Base-by-base conservation (phyloP, 805 yeast species). In the Kuraishia ogatae region DNA sequence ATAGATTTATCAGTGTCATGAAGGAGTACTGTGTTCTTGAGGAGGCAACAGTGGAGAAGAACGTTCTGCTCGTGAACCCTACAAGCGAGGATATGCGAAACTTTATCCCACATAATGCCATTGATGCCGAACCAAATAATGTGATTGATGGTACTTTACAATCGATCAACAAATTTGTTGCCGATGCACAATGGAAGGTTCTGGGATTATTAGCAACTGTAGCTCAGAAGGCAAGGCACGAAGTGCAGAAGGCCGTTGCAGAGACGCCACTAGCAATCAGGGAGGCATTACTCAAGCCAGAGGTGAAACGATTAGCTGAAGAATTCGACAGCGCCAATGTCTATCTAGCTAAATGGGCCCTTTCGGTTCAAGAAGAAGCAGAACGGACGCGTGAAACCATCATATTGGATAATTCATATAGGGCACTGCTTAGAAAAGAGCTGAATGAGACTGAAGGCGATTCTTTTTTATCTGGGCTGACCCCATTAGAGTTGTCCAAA, bases 341-440 rank as follows among this genome's bases (percentile, higher is more conserved):
- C 2, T 93, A 90, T 67, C 74, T 93, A 57, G 98, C 98, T 3
- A 92, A 91, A 71, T 94, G 98, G 98, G 97, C 98, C 0, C 79
- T 89, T 61, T 89, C 89, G 28, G 94, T 94, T 10, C 94, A 93
- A 62, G 92, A 91, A 62, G 96, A 93, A 67, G 94, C 97, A 1
- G 91, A 83, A 60, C 79, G 81, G 55, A 76, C 80, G 57, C 70
- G 81, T 57, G 73, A 74, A 55, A 73, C 74, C 62, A 73, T 78
- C 62, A 73, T 84, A 39, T 74, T 84, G 55, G 84, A 83, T 61
- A 82, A 81, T n/a, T 74, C 82, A 19, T 84, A 84, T 60, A 69
- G 77, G 50, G 77, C 77, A 29, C 65, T 81, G 53, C 74, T 87
- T 48, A 78, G 77, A 54, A 72, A 75, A 53, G 92, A 87, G 62